Base-by-base conservation (phyloP, 2,329 filamentous ascomycete genomes). In the Trichoderma atroviride region DNA sequence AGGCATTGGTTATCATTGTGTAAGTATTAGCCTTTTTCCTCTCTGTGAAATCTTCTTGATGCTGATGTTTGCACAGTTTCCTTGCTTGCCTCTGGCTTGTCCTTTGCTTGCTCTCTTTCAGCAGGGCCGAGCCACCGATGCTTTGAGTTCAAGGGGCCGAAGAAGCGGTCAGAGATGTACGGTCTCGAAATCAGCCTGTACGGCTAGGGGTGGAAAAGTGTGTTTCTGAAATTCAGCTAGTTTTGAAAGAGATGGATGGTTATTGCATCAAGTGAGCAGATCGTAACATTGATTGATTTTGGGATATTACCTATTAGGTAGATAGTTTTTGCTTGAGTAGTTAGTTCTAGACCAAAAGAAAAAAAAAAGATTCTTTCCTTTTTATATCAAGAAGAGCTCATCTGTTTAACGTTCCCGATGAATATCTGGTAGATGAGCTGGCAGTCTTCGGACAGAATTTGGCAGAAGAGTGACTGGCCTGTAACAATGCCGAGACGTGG, bases 21-120 rank as follows among this genome's bases (percentile, higher is more conserved):
- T 83, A 82, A 70, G 83, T 82, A 1, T 83, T 86, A 69, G 79
- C 81, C 9, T 73, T 85, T 10, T 73, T 84, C 10, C 83, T 84
- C 65, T 77, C 81, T 0, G 6, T 19, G 27, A 16, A 19, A 16
- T 13, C 35, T 43, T 10, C 14, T 37, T 6, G 35, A 56, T 31
- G 50, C 61, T 64, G 11, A 64, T 10, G 3, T 27, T 37, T 19
- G n/a, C 6, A 55, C 22, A 64, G 61, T 9, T 37, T 22, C 9
- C 0, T 64, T 14, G 16, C 27, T 19, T 64, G 50, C 5, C 14
- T 56, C 3, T 55, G 27, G 43, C 5, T 22, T 22, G 13, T 31
- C 35, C 16, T 56, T 19, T 37, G 9, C 24, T 56, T 27, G 33
- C 4, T 64, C 16, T 55, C 22, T 10, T 64, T 22, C 5, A 27